Base-by-base conservation (phyloP, 2,329 filamentous ascomycete genomes). In the Cytospora mali region DNA sequence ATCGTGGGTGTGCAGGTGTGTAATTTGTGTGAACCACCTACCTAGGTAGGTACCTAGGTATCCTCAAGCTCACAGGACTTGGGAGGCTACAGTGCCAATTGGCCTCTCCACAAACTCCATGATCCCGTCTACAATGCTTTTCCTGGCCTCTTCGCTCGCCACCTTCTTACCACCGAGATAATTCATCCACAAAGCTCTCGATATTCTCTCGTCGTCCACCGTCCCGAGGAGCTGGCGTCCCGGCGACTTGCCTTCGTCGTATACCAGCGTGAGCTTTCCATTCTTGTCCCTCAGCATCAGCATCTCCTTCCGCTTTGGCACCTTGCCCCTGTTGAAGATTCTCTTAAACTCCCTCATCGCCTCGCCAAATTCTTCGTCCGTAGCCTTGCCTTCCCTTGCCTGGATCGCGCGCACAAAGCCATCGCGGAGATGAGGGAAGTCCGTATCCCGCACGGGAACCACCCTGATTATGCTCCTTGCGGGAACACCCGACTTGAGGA, bases 341-440 rank as follows among this genome's bases (percentile, higher is more conserved):
- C 76, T 79, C 77, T 93, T 93, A 78, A 98, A 96, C 4, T 89
- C 83, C 67, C 84, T 84, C 77, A 98, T 84, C 0, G 90, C 85
- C 16, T 80, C 74, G 16, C 91, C 91, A 71, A 98, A 98, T 0
- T 79, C 80, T 66, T 95, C 92, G 68, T 94, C 90, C 27, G 84
- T 81, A 73, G 86, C 76, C 48, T 83, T 79, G 46, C 83, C 80
- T 25, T 81, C 80, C 66, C 90, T 86, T 10, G 85, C 88, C 59
- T 91, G 90, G 67, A 99, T 89, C 25, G 91, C 90, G 6, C 93
- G 86, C 64, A 97, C 91, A 79, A 93, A 96, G 1, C 91, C 95
- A 72, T 99, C 95, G 48, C 94, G 86, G 66, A 99, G 76, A 75
- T 99, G 95, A 68, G 89, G 87, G 76, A 97, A 98, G 75, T 98